phyloP scores from a whole-genome alignment of 768 basidiomycete species.

The Hygrophoropsis aurantiaca region DNA sequence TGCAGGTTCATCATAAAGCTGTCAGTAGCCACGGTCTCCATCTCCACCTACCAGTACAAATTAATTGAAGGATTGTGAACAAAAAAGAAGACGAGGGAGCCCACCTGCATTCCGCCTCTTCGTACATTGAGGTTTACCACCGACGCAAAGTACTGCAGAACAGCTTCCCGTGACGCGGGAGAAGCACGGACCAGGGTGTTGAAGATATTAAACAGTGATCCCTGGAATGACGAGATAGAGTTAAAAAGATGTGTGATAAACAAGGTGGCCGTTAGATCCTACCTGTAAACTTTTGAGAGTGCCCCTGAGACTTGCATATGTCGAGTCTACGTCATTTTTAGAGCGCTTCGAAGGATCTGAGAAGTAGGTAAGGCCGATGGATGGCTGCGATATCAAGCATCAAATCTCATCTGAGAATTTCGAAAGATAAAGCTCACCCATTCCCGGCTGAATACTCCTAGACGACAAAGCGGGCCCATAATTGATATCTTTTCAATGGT shows the following conservation, averaged over 20 bases:
- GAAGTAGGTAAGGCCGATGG: conserved; percentile 78
- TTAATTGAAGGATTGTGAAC: neutral
- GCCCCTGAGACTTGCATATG: conserved; percentile 81
- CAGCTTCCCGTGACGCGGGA: conserved; percentile 73
- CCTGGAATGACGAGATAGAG: conserved; percentile 34
- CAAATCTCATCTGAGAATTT: neutral
- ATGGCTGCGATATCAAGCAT: conserved; percentile 50
- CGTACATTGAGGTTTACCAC: conserved; percentile 76
- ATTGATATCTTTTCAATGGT: conserved; percentile 67
- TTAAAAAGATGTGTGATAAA: neutral
- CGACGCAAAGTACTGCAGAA: conserved; percentile 78
- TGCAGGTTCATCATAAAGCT: conserved; percentile 93
- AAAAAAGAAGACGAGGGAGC: conserved; percentile 6
- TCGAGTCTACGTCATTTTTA: conserved; percentile 74
- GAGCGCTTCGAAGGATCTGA: conserved; percentile 78
- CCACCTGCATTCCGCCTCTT: conserved; percentile 87
- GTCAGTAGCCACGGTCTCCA: conserved; percentile 83
- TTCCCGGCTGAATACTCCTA: conserved; percentile 87
- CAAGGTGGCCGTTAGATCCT: neutral
- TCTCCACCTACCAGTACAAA: conserved; percentile 61
- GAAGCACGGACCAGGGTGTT: conserved; percentile 86
- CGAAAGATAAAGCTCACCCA: conserved; percentile 57
- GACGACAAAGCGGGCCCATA: conserved; percentile 80
- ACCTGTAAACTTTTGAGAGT: conserved; percentile 87
- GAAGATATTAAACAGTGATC: conserved; percentile 82